phyloP scores from a whole-genome alignment of 2,329 filamentous ascomycete genomes.

The Colletotrichum sp. region DNA sequence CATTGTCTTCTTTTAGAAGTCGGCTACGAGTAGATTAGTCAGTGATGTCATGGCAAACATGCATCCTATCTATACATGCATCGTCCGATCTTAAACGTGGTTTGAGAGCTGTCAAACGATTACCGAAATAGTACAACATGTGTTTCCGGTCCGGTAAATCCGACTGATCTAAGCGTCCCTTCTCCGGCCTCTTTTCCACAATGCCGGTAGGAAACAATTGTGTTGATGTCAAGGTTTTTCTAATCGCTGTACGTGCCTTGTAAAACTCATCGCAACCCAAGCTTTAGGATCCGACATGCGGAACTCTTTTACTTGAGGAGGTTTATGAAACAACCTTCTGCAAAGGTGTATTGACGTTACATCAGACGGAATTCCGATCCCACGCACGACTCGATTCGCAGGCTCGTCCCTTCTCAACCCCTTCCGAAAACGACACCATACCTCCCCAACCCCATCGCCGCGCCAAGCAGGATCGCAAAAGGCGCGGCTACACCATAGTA shows the following conservation, averaged over 20 bases:
- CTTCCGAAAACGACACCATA: constrained; percentile 30
- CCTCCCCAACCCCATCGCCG: constrained; percentile 35
- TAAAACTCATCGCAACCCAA: background rate
- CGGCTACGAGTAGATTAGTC: background rate
- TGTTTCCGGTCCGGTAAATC: background rate
- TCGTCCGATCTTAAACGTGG: background rate
- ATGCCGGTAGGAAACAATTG: background rate
- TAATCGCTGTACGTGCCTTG: background rate
- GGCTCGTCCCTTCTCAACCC: background rate
- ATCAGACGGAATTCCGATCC: background rate
- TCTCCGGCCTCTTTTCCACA: background rate
- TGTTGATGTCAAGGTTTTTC: background rate
- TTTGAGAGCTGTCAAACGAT: background rate
- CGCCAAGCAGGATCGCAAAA: constrained; percentile 36
- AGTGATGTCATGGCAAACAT: background rate
- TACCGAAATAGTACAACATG: background rate
- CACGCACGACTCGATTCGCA: background rate
- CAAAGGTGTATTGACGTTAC: background rate
- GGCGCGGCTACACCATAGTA: constrained; percentile 36
- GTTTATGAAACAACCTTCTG: background rate
- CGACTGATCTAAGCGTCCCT: background rate
- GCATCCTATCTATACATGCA: background rate
- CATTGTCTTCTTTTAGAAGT: background rate
- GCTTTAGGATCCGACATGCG: background rate
- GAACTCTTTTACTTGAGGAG: background rate